These are phyloP conservation scores for Botrytis fabae DNA, from an alignment of 2,329 filamentous ascomycete genomes.

Conservation along the genomic window DNA sequence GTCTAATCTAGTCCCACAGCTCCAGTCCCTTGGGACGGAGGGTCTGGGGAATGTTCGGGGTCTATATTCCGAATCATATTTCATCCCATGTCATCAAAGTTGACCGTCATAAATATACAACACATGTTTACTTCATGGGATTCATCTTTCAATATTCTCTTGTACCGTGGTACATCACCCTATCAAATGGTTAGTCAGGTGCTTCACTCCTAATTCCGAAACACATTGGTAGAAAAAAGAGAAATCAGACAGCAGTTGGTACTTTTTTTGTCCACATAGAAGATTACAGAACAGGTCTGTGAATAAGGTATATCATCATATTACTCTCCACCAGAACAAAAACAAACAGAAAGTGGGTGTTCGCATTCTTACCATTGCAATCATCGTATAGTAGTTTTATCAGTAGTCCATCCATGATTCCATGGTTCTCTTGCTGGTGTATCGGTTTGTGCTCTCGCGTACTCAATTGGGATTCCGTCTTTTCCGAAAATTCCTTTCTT, in stretches of 20 bases:
- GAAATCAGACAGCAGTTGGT: conserved; percentile 80
- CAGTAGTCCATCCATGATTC: conserved; percentile 85
- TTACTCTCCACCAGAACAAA: conserved; percentile 38
- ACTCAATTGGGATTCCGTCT: conserved; percentile 84
- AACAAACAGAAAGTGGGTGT: conserved; percentile 19
- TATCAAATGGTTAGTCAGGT: conserved; percentile 22
- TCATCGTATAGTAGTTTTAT: background rate
- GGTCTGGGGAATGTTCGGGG: background rate
- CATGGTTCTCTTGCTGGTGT: conserved; percentile 79
- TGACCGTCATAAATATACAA: background rate
- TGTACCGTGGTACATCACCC: background rate
- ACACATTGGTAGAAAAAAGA: conserved; percentile 22
- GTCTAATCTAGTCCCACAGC: background rate
- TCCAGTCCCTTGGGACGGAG: background rate
- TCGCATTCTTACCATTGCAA: background rate
- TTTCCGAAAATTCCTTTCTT: conserved; percentile 79
- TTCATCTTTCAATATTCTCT: background rate
- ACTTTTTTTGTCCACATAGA: conserved; percentile 67
- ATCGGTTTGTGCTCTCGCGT: conserved; percentile 81
- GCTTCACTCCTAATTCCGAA: background rate
- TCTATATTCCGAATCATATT: background rate
- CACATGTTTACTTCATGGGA: background rate
- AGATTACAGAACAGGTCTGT: conserved; percentile 82
- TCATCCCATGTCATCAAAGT: background rate
- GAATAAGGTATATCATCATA: conserved; percentile 72